phyloP scores from a whole-genome alignment of 331 rosid species.

The Quercus phellos region DNA sequence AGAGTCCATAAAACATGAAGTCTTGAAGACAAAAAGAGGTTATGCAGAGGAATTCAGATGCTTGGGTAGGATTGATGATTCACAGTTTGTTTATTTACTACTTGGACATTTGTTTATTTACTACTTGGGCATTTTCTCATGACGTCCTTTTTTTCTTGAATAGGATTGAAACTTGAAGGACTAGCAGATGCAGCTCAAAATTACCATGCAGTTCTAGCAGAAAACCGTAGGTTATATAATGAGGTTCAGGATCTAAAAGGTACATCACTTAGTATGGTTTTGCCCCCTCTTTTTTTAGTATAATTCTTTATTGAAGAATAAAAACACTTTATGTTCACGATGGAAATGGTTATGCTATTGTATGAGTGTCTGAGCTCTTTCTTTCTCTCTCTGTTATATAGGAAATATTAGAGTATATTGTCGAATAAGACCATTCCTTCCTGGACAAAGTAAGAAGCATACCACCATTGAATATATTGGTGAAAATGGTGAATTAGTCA shows the following conservation, averaged over 20 bases:
- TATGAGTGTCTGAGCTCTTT: neutral
- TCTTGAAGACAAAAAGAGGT: conserved; percentile 56
- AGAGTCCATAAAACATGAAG: conserved; percentile 63
- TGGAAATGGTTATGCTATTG: no score
- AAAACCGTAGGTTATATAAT: conserved; percentile 82
- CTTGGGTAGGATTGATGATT: conserved; percentile 55
- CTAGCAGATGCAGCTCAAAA: conserved; percentile 74
- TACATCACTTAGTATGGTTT: conserved; percentile 2
- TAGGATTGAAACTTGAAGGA: conserved; percentile 55
- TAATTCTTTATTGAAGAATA: no score
- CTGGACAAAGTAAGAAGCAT: conserved; percentile 76
- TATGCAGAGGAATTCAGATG: conserved; percentile 59
- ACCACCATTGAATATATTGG: conserved; percentile 81
- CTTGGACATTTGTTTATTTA: neutral
- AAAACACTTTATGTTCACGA: no score
- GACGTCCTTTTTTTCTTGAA: neutral
- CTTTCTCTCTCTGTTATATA: conserved; percentile 24
- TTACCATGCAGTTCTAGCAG: conserved; percentile 66
- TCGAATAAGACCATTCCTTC: conserved; percentile 93
- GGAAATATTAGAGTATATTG: conserved; percentile 97
- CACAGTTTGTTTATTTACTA: conserved; percentile 2
- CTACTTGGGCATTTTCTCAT: neutral
- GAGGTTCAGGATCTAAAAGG: conserved; percentile 99
- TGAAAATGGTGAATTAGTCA: conserved; percentile 83
- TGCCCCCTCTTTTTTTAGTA: neutral